Evolutionary conservation across 768 basidiomycete genomes (phyloP), one percentile per base, ranked within the genome.

Genomic region (Leucosporidium creatinivorum): DNA sequence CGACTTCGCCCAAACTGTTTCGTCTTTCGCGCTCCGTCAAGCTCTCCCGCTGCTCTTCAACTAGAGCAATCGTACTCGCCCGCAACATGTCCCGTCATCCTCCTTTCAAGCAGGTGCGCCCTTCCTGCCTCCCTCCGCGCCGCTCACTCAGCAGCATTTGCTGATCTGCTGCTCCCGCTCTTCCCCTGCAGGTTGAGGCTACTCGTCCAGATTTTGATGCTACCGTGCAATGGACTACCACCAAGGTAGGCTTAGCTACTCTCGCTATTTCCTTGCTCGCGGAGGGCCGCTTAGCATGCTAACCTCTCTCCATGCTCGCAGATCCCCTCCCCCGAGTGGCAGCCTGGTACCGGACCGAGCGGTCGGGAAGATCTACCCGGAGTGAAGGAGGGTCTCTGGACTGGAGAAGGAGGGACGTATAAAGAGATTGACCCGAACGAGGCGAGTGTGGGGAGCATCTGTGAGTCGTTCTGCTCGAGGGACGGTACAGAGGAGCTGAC

Each of bases 321-420:
- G 63, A 63, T 64, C 12, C 70, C 71, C 30, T 49, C 60, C 10
- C 73, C 74, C 9, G 49, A 58, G 18, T 75, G 74, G 74, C 28
- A 50, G 10, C 56, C 71, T 50, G 71, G 69, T 0, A 55, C 62
- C 12, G 73, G 73, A 21, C 47, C 61, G n/a, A 60, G 23, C 36
- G 57, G 56, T 1, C 19, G 55, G 7, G 21, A 63, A 25, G 62
- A 63, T 47, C 51, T 68, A 18, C 58, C 61, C 1, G 67, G 67
- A 5, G 67, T 68, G 25, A 63, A 62, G 58, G 67, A 68, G 39
- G 67, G 67, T 25, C 30, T 65, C 6, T 68, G 68, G 65, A 56
- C 36, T 19, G 58, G n/a, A 58, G 39, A 15, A 3, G 21, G 57
- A 61, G 57, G 69, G 44, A 50, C 23, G 25, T 66, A 63, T 52